A percentile compares a stretch with the other conserved stretches of the same genome.
Evolutionary conservation across 768 basidiomycete genomes (phyloP).

Genomic region (Mycena indigotica): DNA sequence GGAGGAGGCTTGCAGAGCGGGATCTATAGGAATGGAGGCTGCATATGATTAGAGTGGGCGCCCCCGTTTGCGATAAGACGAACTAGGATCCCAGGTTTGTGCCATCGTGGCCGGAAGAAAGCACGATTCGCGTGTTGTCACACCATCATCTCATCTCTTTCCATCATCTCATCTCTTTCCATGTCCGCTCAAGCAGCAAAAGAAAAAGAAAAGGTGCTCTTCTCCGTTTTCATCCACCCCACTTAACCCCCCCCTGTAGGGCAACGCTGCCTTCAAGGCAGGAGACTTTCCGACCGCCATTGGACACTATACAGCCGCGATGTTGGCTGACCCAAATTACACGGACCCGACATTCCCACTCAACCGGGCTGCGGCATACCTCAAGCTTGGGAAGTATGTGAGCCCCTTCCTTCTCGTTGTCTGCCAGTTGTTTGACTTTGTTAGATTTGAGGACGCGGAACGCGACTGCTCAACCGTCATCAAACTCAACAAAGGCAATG

Average conservation of each 20-base stretch:
- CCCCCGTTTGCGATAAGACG: too few species aligned
- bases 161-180: neutral
- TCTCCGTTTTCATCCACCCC: too few species aligned
- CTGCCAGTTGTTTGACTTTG: conserved; percentile 14
- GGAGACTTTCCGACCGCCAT: conserved; percentile 79
- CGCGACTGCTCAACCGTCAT: conserved; percentile 76
- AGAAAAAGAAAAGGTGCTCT: conserved; percentile 34
- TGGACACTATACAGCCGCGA: conserved; percentile 84
- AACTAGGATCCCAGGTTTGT: too few species aligned
- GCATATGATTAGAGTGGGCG: too few species aligned
- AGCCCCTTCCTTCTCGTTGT: conserved; percentile 12
- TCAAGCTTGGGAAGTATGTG: conserved; percentile 93
- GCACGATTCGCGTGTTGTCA: neutral
- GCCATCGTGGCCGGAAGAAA: neutral
- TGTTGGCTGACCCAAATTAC: conserved; percentile 67
- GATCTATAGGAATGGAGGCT: conserved; percentile 22
- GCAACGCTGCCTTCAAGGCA: conserved; percentile 83
- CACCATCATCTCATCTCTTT: neutral
- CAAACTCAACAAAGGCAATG: conserved; percentile 55
- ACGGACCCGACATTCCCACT: conserved; percentile 77
- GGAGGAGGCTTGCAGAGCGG: conserved; percentile 14
- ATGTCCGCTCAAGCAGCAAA: conserved; percentile 35
- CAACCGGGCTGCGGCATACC: conserved; percentile 89
- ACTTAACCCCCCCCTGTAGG: too few species aligned
- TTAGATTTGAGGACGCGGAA: conserved; percentile 77